A percentile compares a stretch with the other conserved stretches of the same genome.
phyloP scores from a whole-genome alignment of 208 protist species.

The Wallacemonas sp. region DNA sequence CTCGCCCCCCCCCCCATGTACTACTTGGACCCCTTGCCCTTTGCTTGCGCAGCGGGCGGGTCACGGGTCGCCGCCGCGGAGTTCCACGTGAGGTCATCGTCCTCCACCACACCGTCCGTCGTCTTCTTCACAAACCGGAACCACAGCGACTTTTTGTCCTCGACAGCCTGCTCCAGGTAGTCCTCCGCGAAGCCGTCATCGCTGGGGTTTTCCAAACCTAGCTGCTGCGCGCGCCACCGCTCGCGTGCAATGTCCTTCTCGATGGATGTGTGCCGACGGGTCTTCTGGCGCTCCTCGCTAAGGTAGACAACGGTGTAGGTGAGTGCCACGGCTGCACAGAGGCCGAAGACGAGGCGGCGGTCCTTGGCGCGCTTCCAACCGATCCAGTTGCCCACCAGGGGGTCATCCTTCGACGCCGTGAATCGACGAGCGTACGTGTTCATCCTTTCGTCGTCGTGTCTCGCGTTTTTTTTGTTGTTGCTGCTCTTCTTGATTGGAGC shows the following conservation, averaged over 20 bases:
- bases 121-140: constrained; percentile 40
- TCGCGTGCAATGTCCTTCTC: constrained; percentile 83
- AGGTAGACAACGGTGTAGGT: constrained; percentile 60
- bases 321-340: constrained; percentile 28
- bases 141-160: constrained; percentile 13
- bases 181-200: constrained; percentile 73
- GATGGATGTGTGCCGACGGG: constrained; percentile 63
- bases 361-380: constrained; percentile 58
- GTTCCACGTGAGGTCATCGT: constrained; percentile 22
- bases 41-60: not conserved
- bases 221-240: constrained; percentile 68
- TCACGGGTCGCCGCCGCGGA: not conserved
- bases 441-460: constrained; percentile 31
- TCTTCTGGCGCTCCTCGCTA: constrained; percentile 57
- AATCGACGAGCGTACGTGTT: constrained; percentile 65
- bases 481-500: not conserved
- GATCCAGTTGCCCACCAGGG: constrained; percentile 31
- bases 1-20: not conserved
- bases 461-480: constrained; percentile 2
- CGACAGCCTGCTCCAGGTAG: constrained; percentile 33
- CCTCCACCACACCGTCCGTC: constrained; percentile 7
- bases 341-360: constrained; percentile 42
- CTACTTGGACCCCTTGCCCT: not conserved
- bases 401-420: constrained; percentile 36
- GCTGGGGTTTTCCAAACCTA: constrained; percentile 44